Evolutionary conservation across 129 eudicot species (phyloP).

Genomic region (Centrapalus pauciflorus): DNA sequence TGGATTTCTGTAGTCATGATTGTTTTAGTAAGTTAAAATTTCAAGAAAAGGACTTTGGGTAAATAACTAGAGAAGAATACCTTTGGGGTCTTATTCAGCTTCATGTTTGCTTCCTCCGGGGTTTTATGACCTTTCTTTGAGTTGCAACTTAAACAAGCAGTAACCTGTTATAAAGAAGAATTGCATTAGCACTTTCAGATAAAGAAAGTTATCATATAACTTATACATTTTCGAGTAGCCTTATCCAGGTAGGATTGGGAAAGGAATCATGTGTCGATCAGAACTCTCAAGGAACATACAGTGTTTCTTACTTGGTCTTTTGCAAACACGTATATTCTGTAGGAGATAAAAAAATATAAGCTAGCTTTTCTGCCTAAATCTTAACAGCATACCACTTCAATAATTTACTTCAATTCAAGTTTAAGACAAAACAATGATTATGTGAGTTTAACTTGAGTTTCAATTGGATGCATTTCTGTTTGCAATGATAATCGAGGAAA

Average conservation of each 20-base stretch:
- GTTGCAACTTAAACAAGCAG: constrained; percentile 91
- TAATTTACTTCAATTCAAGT: not conserved
- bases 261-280: no score
- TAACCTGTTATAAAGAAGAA: constrained; percentile 45
- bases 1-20: not conserved
- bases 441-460: not conserved
- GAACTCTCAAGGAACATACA: no score
- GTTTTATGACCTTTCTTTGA: constrained; percentile 92
- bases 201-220: not conserved
- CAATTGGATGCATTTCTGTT: not conserved
- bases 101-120: constrained; percentile 87
- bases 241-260: no score
- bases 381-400: not conserved
- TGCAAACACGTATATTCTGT: no score
- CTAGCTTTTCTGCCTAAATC: not conserved
- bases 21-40: not conserved
- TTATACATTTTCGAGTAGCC: no score
- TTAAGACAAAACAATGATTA: not conserved
- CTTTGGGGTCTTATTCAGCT: constrained; percentile 69
- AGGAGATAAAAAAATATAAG: not conserved
- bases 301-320: no score
- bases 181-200: not conserved
- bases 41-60: not conserved
- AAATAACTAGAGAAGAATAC: constrained; percentile 36
- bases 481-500: not conserved